Conservation (phyloP, 495 filamentous ascomycete species). For the Talaromyces ruber region DNA sequence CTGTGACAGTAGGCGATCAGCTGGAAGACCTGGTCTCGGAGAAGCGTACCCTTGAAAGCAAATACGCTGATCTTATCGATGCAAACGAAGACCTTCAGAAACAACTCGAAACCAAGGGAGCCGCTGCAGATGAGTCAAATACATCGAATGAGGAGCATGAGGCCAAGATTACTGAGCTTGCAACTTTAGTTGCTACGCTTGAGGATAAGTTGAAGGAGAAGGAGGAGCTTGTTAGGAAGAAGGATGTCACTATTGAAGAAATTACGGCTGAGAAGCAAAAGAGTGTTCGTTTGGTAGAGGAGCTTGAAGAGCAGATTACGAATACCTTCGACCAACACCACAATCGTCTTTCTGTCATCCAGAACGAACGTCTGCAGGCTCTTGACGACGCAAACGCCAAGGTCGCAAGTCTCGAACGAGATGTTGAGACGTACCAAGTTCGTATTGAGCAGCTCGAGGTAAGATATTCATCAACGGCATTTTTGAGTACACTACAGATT, state of each 20-base stretch:
- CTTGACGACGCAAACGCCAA: conserved; percentile 39
- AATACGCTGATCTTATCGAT: conserved; percentile 35
- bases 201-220: conserved; percentile 59
- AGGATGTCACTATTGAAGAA: conserved; percentile 50
- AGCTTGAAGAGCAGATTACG: conserved; percentile 94
- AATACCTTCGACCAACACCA: conserved; percentile 91
- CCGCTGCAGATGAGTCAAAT: conserved; percentile 29
- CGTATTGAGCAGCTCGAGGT: conserved; percentile 45
- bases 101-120: conserved; percentile 41
- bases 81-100: conserved; percentile 38
- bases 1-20: conserved; percentile 35
- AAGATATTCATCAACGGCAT: conserved; percentile 4
- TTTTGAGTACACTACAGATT: conserved; percentile 3
- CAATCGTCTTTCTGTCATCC: conserved; percentile 67
- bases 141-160: conserved; percentile 31
- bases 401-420: conserved; percentile 36
- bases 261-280: conserved; percentile 62
- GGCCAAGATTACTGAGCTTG: conserved; percentile 40
- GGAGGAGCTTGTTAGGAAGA: conserved; percentile 63
- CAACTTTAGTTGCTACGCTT: conserved; percentile 45
- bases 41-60: conserved; percentile 37
- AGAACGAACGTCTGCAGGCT: conserved; percentile 44
- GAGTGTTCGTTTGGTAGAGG: conserved; percentile 83
- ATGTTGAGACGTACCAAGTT: conserved; percentile 42
- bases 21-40: conserved; percentile 37